A percentile compares a stretch with the other conserved stretches of the same genome.
Evolutionary conservation across 495 filamentous ascomycete genomes (phyloP).

Genomic region (Filosporella fistucella): DNA sequence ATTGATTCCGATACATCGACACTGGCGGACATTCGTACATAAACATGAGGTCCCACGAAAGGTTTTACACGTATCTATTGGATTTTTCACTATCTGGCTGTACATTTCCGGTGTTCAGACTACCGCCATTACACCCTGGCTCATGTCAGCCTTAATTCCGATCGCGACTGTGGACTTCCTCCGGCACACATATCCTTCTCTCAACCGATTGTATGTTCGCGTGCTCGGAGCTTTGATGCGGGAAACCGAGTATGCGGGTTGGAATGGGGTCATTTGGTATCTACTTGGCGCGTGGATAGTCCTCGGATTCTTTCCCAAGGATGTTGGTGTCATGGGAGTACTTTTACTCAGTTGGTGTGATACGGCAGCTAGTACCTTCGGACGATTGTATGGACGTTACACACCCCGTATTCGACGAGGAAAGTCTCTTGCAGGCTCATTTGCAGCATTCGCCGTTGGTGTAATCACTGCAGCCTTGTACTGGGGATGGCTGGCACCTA

Average conservation of each 20-base stretch:
- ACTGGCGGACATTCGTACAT: constrained; percentile 69
- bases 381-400: constrained; percentile 79
- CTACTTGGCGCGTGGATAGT: constrained; percentile 84
- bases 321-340: constrained; percentile 85
- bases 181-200: constrained; percentile 69
- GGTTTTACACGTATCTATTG: constrained; percentile 85
- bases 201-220: constrained; percentile 86
- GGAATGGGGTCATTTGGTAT: constrained; percentile 97
- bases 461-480: constrained; percentile 76
- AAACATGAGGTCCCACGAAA: constrained; percentile 76
- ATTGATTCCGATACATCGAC: constrained; percentile 87
- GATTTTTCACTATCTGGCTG: constrained; percentile 81
- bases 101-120: constrained; percentile 75
- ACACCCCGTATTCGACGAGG: constrained; percentile 79
- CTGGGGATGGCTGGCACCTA: constrained; percentile 81
- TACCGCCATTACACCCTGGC: constrained; percentile 69
- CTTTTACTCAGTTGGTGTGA: constrained; percentile 96
- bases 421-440: constrained; percentile 86
- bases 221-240: constrained; percentile 89
- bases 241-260: constrained; percentile 86
- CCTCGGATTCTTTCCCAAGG: constrained; percentile 85
- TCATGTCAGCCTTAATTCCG: constrained; percentile 81
- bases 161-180: constrained; percentile 78
- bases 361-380: constrained; percentile 91
- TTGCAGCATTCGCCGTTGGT: constrained; percentile 79